phyloP scores from a whole-genome alignment of 169 alveolate species.

The Plasmodium blacklocki region DNA sequence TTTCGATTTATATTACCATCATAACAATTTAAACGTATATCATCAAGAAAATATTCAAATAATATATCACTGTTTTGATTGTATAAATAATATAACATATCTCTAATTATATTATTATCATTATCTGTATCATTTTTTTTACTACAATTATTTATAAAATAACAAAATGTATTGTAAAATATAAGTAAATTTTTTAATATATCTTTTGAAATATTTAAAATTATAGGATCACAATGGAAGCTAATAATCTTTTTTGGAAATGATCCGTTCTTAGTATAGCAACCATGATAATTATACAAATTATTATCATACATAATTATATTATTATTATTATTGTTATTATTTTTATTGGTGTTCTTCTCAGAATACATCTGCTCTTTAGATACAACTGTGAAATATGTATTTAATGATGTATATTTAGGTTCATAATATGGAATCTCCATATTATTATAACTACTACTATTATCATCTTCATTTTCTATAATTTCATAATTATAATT shows the following conservation, averaged over 20 bases:
- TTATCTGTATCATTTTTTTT: background rate
- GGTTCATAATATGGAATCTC: background rate
- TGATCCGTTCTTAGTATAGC: background rate
- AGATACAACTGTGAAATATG: constrained; percentile 26
- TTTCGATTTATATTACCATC: constrained; percentile 42
- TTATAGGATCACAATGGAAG: constrained; percentile 33
- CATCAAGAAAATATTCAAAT: constrained; percentile 39
- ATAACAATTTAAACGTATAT: constrained; percentile 29
- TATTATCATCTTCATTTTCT: constrained; percentile 16
- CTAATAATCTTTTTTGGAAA: constrained; percentile 25
- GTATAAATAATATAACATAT: constrained; percentile 24
- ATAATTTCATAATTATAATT: constrained; percentile 16
- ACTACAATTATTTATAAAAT: constrained; percentile 19
- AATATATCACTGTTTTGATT: constrained; percentile 4
- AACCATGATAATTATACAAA: background rate
- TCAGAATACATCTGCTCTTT: background rate
- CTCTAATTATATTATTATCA: constrained; percentile 1
- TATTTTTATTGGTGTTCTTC: background rate
- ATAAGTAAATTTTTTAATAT: constrained; percentile 28
- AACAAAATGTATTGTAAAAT: constrained; percentile 23
- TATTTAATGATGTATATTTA: constrained; percentile 24
- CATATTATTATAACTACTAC: constrained; percentile 22
- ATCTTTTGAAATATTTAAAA: constrained; percentile 32
- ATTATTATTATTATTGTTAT: background rate
- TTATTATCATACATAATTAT: background rate